Evolutionary conservation across 2,329 filamentous ascomycete genomes (phyloP).

Genomic region (Verticillium isaacii): DNA sequence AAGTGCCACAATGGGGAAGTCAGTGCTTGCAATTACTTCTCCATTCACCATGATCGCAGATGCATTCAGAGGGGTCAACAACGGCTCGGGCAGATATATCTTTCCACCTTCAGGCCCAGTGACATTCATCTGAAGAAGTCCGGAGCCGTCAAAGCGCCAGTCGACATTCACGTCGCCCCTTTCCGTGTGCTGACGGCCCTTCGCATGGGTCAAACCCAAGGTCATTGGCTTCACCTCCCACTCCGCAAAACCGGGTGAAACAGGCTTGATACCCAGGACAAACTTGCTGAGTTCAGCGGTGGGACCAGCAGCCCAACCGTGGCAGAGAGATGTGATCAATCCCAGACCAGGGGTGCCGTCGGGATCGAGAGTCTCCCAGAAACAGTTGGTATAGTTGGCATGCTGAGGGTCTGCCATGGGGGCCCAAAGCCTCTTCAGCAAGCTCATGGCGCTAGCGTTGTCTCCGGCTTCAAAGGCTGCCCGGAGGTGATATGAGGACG

Average conservation of each 20-base stretch:
- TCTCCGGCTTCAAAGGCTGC: slow-evolving; percentile 17
- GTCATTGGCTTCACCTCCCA: slow-evolving; percentile 15
- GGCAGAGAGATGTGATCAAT: slow-evolving; percentile 22
- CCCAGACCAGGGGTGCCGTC: slow-evolving; percentile 20
- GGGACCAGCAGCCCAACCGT: slow-evolving; percentile 26
- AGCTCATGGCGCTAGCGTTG: slow-evolving; percentile 2
- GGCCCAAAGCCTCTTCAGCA: slow-evolving; percentile 17
- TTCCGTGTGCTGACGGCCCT: slow-evolving; percentile 2
- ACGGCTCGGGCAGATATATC: background rate
- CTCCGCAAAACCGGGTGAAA: slow-evolving; percentile 14
- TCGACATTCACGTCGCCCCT: slow-evolving; percentile 1
- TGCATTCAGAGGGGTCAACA: background rate
- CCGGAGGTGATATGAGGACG: slow-evolving; percentile 24
- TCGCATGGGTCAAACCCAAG: slow-evolving; percentile 13
- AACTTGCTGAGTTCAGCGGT: slow-evolving; percentile 23
- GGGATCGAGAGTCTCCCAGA: slow-evolving; percentile 23
- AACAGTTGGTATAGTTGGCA: slow-evolving; percentile 22
- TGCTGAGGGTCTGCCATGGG: slow-evolving; percentile 19
- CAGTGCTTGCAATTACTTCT: background rate
- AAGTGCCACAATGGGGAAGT: background rate
- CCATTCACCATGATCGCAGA: background rate
- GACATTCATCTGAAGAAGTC: slow-evolving; percentile 6
- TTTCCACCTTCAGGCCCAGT: background rate
- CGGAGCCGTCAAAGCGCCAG: slow-evolving; percentile 4
- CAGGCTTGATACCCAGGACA: slow-evolving; percentile 20